These are phyloP conservation scores for Globisporangium barbulae DNA, from an alignment of 352 stramenopile genomes.

Conservation along the genomic window DNA sequence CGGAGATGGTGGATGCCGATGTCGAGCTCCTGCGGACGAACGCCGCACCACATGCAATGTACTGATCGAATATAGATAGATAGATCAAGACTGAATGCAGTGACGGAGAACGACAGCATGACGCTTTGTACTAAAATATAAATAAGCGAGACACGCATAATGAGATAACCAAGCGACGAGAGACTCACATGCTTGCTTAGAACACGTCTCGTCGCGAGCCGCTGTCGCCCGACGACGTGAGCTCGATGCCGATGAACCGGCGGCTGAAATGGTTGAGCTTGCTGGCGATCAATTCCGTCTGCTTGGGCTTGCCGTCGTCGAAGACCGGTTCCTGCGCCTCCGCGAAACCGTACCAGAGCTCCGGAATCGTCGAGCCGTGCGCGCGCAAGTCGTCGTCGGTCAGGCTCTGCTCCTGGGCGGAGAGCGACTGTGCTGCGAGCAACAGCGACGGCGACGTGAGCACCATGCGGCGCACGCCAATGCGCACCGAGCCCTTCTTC, in stretches of 20 bases:
- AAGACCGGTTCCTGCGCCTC: conserved; percentile 26
- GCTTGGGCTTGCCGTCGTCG: conserved; percentile 23
- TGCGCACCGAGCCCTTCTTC: conserved; percentile 46
- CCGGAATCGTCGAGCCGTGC: conserved; percentile 49
- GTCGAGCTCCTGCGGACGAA: conserved; percentile 20
- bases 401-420: conserved; percentile 36
- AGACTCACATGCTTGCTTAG: conserved; percentile 14
- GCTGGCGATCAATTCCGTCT: conserved; percentile 40
- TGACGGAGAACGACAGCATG: not conserved
- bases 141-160: conserved; percentile 13
- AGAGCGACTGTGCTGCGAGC: conserved; percentile 40
- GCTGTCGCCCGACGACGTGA: conserved; percentile 27
- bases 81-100: not conserved
- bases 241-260: conserved; percentile 57
- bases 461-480: conserved; percentile 53
- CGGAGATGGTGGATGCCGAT: conserved; percentile 96
- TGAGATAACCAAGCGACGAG: not conserved
- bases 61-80: not conserved
- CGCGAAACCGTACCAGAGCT: conserved; percentile 60
- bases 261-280: conserved; percentile 55
- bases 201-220: conserved; percentile 56
- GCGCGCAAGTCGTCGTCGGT: conserved; percentile 37
- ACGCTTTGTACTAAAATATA: conserved; percentile 8
- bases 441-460: conserved; percentile 53
- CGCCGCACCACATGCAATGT: conserved; percentile 6